Evolutionary conservation across 306 rosid genomes (phyloP), one percentile per base, ranked within the genome.

Genomic region (Vicia villosa): DNA sequence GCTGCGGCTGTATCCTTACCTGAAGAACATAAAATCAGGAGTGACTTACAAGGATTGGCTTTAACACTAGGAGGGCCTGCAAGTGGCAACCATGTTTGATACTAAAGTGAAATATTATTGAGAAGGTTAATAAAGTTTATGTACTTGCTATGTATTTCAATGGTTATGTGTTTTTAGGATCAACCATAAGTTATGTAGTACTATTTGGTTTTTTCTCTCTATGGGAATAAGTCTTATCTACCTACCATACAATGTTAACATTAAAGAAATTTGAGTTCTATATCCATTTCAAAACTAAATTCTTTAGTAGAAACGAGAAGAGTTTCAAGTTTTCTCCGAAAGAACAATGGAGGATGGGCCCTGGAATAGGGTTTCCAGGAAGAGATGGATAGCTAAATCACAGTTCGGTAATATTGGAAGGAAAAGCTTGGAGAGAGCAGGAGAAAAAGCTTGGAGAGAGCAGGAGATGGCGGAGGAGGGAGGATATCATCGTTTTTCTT

Each of bases 41-140:
- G 81, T 75, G 99, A 94, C 76, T 91, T 88, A 37, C 86, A 86
- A 62, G 96, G 92, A 20, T 87, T 94, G 76, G 82, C 84, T 70
- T 81, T 94, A 59, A 87, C 97, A 52, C 91, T 94, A 13, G 99
- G 95, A 60, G 95, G 96, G 22, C 96, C 99, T 37, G 85, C 88
- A 8, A 84, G 86, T 78, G 84, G 77, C 0, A 78, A 67, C 43
- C 69, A 78, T 49, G 74, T 55, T 66, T 76, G 77, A 73, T 63
- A 74, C 65, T 82, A 38, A 49, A 66, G 38, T 63, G 12, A 16
- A 52, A 52, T 52, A 60, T 56, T 72, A 21, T 61, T 38, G 64
- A 47, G 50, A 66, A 46, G 32, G 28, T 3, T 62, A 68, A 82
- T 69, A 70, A 78, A 60, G 75, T 77, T 66, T 66, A 40, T 88